phyloP scores from a whole-genome alignment of 352 stramenopile genomes.

The Thalassiosira oceanica region DNA sequence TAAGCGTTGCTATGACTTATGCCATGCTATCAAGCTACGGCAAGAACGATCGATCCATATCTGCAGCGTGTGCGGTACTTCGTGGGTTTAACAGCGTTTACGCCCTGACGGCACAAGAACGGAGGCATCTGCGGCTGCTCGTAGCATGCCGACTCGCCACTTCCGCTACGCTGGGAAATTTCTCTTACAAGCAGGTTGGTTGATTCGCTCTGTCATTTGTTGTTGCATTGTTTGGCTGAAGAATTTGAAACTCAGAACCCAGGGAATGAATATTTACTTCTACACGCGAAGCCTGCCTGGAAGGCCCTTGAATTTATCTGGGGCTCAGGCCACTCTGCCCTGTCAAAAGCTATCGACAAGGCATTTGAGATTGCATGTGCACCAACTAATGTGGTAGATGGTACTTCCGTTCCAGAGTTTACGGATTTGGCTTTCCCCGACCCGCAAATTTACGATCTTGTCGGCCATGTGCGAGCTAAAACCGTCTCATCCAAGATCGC shows the following conservation, averaged over 20 bases:
- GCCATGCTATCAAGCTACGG: conserved; percentile 70
- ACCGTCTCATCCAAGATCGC: background rate
- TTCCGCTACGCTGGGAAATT: conserved; percentile 79
- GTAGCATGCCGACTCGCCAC: conserved; percentile 68
- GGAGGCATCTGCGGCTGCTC: conserved; percentile 70
- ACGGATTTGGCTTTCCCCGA: conserved; percentile 53
- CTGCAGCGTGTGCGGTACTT: conserved; percentile 72
- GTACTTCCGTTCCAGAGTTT: conserved; percentile 23
- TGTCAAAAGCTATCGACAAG: conserved; percentile 33
- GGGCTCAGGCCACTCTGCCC: conserved; percentile 39
- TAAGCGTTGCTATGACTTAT: conserved; percentile 81
- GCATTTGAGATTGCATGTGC: conserved; percentile 49
- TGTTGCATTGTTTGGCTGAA: no score
- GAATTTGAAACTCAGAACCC: no score
- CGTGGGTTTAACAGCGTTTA: conserved; percentile 72
- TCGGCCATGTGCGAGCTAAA: conserved; percentile 23
- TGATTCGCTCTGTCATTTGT: no score
- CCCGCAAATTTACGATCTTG: conserved; percentile 33
- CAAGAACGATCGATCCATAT: conserved; percentile 66
- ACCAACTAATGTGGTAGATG: conserved; percentile 18
- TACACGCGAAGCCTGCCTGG: conserved; percentile 81
- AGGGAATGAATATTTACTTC: conserved; percentile 80
- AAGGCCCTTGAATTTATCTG: conserved; percentile 76
- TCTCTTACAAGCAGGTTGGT: conserved; percentile 77
- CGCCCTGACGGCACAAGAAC: conserved; percentile 64